A percentile compares a stretch with the other conserved stretches of the same genome.
These are phyloP conservation scores for Teunomyces cretensis DNA, from an alignment of 805 yeast species.

Conservation along the genomic window DNA sequence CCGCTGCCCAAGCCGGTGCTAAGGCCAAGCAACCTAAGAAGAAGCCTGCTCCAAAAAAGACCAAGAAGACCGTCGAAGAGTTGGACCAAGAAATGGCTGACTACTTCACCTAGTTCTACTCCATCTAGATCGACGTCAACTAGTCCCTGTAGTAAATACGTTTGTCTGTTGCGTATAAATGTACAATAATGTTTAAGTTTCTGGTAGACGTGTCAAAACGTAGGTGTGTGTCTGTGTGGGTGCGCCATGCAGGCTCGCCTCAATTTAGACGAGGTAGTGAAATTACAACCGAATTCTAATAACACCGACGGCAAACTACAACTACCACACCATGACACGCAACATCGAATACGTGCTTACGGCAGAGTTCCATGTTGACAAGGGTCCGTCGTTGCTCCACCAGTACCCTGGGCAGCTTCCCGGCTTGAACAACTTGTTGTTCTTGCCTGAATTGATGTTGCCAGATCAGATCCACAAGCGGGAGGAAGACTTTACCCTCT, in stretches of 20 bases:
- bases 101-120: slow-evolving; percentile 51
- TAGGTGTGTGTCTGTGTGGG: too few relatives aligned
- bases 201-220: slow-evolving; percentile 1
- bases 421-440: slow-evolving; percentile 34
- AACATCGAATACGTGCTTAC: slow-evolving; percentile 60
- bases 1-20: slow-evolving; percentile 13
- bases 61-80: slow-evolving; percentile 80
- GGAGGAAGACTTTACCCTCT: slow-evolving; percentile 58
- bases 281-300: not conserved
- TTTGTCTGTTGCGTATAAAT: too few relatives aligned
- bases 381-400: slow-evolving; percentile 65
- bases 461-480: slow-evolving; percentile 61
- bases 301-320: not conserved
- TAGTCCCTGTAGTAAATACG: too few relatives aligned
- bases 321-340: slow-evolving; percentile 8
- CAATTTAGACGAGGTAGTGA: not conserved
- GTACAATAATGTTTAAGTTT: not conserved
- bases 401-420: slow-evolving; percentile 54
- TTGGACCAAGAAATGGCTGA: slow-evolving; percentile 98
- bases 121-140: too few relatives aligned
- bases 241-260: not conserved
- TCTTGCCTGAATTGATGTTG: slow-evolving; percentile 56
- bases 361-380: slow-evolving; percentile 77
- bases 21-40: slow-evolving; percentile 27
- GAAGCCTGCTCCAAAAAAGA: slow-evolving; percentile 37